phyloP scores from a whole-genome alignment of 306 rosid genomes.

The Dalbergia cochinchinensis region DNA sequence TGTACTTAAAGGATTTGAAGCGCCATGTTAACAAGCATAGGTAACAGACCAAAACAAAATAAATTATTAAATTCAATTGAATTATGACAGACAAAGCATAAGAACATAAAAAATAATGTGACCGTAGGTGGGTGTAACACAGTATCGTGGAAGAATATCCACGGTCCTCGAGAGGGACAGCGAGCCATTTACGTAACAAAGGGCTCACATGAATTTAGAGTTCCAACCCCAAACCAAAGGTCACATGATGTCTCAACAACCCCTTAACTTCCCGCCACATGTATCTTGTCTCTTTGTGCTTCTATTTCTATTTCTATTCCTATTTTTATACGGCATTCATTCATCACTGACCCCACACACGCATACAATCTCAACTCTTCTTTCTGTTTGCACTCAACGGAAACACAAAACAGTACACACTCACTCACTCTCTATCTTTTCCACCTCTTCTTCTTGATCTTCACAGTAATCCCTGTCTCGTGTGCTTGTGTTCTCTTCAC shows the following conservation, averaged over 20 bases:
- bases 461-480: not conserved
- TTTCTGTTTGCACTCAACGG: too few species aligned
- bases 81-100: too few species aligned
- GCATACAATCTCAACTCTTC: not conserved
- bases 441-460: conserved; percentile 4
- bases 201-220: not conserved
- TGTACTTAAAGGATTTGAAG: too few species aligned
- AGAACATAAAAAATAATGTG: too few species aligned
- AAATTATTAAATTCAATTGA: too few species aligned
- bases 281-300: not conserved
- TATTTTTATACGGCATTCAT: not conserved
- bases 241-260: not conserved
- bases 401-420: too few species aligned
- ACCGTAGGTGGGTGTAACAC: too few species aligned
- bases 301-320: too few species aligned
- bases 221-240: not conserved
- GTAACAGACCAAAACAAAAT: too few species aligned
- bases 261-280: not conserved
- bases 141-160: not conserved
- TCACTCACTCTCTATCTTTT: not conserved
- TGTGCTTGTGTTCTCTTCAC: too few species aligned
- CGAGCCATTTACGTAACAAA: too few species aligned
- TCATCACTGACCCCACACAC: not conserved
- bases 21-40: too few species aligned
- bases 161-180: not conserved